Conservation (phyloP, 345 rosid species). For the Eucalyptus paniculata region DNA sequence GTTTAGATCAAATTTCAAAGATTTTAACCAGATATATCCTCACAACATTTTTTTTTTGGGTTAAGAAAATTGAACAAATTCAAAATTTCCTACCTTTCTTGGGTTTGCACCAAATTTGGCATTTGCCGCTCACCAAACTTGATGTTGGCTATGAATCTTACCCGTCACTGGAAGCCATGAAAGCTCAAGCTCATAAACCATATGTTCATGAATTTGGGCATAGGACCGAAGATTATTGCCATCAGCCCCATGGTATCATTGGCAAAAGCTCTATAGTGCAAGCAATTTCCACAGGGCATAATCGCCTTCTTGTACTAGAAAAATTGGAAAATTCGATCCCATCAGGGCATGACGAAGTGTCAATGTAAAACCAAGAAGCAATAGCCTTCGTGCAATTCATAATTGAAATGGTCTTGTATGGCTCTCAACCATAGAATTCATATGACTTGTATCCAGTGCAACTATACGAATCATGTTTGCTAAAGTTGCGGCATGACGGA, state of each 20-base stretch:
- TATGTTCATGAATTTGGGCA: background rate
- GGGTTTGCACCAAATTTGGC: background rate
- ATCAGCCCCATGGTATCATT: background rate
- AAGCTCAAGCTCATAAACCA: background rate
- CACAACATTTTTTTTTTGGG: background rate
- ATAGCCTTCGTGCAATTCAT: background rate
- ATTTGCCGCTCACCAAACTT: background rate
- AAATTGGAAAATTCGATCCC: background rate
- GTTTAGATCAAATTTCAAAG: background rate
- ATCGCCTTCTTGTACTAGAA: background rate
- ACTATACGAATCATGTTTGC: background rate
- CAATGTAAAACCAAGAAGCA: background rate
- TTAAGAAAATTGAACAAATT: background rate
- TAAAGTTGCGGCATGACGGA: rapidly evolving
- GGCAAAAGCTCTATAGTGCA: background rate
- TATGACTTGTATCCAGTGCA: too few species aligned
- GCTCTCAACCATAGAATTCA: rapidly evolving
- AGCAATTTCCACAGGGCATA: background rate
- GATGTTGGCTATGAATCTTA: background rate
- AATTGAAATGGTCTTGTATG: background rate
- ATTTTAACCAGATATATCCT: background rate
- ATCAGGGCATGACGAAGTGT: background rate
- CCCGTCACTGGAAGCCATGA: background rate
- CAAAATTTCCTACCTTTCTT: background rate
- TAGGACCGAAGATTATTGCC: background rate